phyloP scores from a whole-genome alignment of 208 protist species.

The Trypanosoma cruzi region DNA sequence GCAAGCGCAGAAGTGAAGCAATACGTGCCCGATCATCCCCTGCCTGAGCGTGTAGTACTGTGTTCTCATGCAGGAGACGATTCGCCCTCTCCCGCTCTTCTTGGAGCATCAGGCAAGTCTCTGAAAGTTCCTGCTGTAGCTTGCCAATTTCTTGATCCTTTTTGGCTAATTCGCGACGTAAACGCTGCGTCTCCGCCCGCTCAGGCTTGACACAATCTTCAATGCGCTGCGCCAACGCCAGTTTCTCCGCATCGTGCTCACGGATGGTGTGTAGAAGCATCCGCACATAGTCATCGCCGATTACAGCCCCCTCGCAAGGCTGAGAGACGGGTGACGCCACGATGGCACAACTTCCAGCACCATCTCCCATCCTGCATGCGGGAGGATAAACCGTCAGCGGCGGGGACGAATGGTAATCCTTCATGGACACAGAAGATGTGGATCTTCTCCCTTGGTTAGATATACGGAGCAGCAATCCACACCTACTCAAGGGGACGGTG shows the following conservation, averaged over 20 bases:
- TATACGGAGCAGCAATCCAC: not conserved
- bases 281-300: constrained; percentile 30
- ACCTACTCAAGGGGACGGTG: not conserved
- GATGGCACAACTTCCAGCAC: constrained; percentile 2
- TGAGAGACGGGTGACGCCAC: not conserved
- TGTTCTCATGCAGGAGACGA: constrained; percentile 72
- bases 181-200: constrained; percentile 24
- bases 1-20: constrained; percentile 40
- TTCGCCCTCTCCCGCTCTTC: constrained; percentile 62
- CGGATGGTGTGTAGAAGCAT: constrained; percentile 30
- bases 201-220: constrained; percentile 27
- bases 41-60: constrained; percentile 47
- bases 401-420: not conserved
- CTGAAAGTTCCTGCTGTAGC: constrained; percentile 42
- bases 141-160: constrained; percentile 8
- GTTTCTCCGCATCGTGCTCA: constrained; percentile 39
- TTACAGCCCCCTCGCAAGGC: constrained; percentile 1
- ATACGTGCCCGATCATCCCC: constrained; percentile 42
- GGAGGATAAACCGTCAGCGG: not conserved
- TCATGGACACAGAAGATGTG: not conserved
- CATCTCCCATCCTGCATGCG: not conserved
- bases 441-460: not conserved
- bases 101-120: constrained; percentile 53
- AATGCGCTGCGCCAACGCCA: constrained; percentile 24
- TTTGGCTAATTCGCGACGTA: constrained; percentile 11